phyloP scores from a whole-genome alignment of 2,329 filamentous ascomycete genomes.

The Ceratocystis alfenasii region DNA sequence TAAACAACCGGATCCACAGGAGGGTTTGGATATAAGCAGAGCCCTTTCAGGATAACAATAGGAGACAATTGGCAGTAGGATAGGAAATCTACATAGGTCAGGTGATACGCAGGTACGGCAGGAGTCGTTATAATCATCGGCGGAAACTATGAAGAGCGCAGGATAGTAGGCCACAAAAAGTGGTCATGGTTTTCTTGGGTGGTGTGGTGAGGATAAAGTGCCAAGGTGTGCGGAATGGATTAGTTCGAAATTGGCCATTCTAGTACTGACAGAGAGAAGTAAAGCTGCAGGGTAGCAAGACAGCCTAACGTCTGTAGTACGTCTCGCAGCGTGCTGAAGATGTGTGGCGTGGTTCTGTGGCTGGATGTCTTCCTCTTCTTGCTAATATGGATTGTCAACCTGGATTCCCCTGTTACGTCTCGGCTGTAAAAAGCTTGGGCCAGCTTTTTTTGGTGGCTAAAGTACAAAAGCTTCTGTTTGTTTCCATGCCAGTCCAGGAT shows the following conservation, averaged over 20 bases:
- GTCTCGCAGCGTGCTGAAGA: background rate
- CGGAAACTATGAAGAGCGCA: background rate
- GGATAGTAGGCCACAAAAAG: background rate
- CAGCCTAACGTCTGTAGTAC: background rate
- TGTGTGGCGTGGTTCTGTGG: background rate
- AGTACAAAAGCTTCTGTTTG: background rate
- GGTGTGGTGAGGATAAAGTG: too few species aligned
- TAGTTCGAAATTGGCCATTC: too few species aligned
- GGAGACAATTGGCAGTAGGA: background rate
- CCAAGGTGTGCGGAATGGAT: too few species aligned
- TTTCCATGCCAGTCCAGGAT: slow-evolving; percentile 2
- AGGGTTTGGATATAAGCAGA: too few species aligned
- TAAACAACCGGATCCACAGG: too few species aligned
- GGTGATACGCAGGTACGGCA: background rate
- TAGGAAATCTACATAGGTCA: background rate
- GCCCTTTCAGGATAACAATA: background rate
- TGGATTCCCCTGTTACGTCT: background rate
- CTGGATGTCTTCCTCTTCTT: background rate
- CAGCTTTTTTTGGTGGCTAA: background rate
- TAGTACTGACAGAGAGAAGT: too few species aligned
- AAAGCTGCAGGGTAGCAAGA: too few species aligned
- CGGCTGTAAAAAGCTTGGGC: background rate
- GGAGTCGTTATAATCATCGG: background rate
- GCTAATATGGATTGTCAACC: background rate
- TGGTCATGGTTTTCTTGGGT: background rate